Evolutionary conservation across 176 grass and related monocot genomes (phyloP).

Genomic region (Oryza nivara): DNA sequence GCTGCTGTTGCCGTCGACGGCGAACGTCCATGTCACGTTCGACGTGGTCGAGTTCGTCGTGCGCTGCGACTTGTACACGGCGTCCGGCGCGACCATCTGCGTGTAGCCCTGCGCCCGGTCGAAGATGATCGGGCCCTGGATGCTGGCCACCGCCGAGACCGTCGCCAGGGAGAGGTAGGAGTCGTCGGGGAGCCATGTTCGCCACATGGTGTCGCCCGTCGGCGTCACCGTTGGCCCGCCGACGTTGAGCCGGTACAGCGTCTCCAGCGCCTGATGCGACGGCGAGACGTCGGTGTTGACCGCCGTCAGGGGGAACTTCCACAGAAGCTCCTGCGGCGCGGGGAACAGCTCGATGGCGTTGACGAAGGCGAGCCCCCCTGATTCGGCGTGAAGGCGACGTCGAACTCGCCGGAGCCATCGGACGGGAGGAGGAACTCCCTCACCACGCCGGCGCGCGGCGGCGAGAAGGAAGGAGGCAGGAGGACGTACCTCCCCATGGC

Average conservation of each 20-base stretch:
- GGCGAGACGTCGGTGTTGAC: background rate
- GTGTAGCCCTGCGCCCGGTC: background rate
- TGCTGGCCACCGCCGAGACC: background rate
- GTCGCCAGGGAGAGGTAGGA: background rate
- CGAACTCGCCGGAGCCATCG: constrained; percentile 6
- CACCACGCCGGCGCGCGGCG: background rate
- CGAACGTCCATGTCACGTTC: constrained; percentile 54
- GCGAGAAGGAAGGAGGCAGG: constrained; percentile 35
- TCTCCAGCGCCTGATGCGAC: constrained; percentile 31
- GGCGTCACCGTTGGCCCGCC: constrained; percentile 34
- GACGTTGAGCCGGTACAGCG: constrained; percentile 52
- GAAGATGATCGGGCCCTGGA: background rate
- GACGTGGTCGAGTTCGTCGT: background rate
- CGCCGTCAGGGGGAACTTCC: fast-evolving
- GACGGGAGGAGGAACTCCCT: constrained; percentile 58
- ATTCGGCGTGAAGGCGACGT: constrained; percentile 23
- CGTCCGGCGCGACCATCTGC: constrained; percentile 26
- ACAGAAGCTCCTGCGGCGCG: constrained; percentile 41
- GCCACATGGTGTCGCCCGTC: constrained; percentile 53
- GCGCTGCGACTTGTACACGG: constrained; percentile 38
- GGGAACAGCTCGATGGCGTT: constrained; percentile 63
- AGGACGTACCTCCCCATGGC: constrained; percentile 34
- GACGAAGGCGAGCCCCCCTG: constrained; percentile 43
- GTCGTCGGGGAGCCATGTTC: constrained; percentile 55
- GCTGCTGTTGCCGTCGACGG: background rate